Percentiles rank a stretch among this genome's conserved stretches.
Conservation (phyloP, 2,329 filamentous ascomycete genomes). For the Pestalotiopsis sp. region DNA sequence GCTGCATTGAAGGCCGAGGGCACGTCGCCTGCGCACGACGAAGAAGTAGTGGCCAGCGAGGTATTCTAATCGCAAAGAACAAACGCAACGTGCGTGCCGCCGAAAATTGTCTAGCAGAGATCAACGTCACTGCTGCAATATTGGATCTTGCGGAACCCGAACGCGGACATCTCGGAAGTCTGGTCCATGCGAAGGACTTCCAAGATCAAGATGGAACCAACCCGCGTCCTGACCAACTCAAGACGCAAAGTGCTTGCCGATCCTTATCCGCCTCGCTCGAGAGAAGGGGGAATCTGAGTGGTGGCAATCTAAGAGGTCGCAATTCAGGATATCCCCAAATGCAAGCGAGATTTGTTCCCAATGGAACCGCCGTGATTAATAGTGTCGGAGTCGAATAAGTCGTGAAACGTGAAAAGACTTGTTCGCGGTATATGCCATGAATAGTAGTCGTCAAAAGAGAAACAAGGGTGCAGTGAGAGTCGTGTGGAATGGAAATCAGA, state of each 20-base stretch:
- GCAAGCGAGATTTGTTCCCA: background rate
- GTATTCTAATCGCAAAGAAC: background rate
- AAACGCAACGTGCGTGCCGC: background rate
- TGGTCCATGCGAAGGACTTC: background rate
- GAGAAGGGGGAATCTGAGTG: background rate
- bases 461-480: conserved; percentile 19
- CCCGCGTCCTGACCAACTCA: background rate
- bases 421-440: conserved; percentile 10
- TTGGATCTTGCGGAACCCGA: background rate
- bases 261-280: background rate
- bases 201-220: background rate
- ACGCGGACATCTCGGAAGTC: background rate
- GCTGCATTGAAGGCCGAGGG: background rate
- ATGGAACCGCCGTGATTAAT: conserved; percentile 1
- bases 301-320: background rate
- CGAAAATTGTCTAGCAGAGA: background rate
- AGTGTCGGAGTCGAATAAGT: conserved; percentile 7
- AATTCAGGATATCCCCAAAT: background rate
- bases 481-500: conserved; percentile 27
- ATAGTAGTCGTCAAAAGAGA: conserved; percentile 5
- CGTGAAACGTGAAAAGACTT: conserved; percentile 5
- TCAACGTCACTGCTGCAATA: background rate
- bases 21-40: background rate
- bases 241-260: background rate
- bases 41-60: background rate